Percentiles rank a stretch among this genome's conserved stretches.
phyloP scores from a whole-genome alignment of 2,329 filamentous ascomycete species.

The Trichoderma koningiopsis region DNA sequence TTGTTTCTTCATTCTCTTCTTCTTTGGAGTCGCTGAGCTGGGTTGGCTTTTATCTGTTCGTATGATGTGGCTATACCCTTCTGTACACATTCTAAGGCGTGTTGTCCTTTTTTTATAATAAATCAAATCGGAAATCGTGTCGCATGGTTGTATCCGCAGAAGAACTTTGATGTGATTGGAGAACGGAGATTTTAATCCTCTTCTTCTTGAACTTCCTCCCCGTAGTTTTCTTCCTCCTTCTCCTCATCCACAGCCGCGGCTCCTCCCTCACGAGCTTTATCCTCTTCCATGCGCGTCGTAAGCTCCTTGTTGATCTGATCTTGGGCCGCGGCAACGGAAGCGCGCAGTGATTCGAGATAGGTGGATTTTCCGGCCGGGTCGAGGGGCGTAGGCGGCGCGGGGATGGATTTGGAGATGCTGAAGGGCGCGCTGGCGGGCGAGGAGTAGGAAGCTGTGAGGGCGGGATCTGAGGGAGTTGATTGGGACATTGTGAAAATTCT shows the following conservation, averaged over 20 bases:
- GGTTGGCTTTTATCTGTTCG: constrained; percentile 31
- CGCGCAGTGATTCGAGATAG: constrained; percentile 62
- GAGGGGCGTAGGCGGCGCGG: constrained; percentile 38
- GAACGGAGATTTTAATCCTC: constrained; percentile 40
- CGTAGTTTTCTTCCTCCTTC: constrained; percentile 77
- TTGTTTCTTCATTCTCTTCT: not conserved
- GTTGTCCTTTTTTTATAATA: constrained; percentile 10
- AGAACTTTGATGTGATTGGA: too few relatives aligned
- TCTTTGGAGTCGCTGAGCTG: constrained; percentile 24
- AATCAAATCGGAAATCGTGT: not conserved
- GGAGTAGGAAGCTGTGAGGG: constrained; percentile 56
- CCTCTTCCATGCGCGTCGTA: constrained; percentile 73
- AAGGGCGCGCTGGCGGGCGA: constrained; percentile 55
- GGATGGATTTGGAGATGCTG: constrained; percentile 42
- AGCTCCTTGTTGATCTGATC: constrained; percentile 69
- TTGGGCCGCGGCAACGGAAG: constrained; percentile 62
- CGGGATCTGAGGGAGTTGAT: not conserved
- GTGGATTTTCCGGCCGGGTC: constrained; percentile 53
- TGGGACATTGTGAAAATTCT: not conserved
- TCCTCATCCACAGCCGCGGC: constrained; percentile 50
- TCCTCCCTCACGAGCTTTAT: constrained; percentile 56
- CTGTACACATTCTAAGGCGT: constrained; percentile 1
- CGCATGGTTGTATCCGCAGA: not conserved
- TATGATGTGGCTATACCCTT: constrained; percentile 36
- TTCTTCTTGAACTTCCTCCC: constrained; percentile 77